Evolutionary conservation across 73 alveolate species (phyloP), one percentile per base, ranked within the genome.

Genomic region (Paramecium pentaurelia): DNA sequence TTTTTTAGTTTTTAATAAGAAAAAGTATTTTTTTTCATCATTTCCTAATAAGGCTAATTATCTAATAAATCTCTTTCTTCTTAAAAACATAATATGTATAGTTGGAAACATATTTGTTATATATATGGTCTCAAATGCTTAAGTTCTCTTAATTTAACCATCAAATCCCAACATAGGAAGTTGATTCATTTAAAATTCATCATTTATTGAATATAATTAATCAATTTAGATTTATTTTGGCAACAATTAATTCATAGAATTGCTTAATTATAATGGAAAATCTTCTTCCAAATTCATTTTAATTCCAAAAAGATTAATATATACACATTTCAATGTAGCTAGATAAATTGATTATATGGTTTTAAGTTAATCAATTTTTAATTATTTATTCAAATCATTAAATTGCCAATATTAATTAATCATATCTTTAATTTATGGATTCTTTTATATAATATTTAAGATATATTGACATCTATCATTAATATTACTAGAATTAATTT

Each of bases 31-130:
- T 30, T 80, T 80, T 3, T 80, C 91, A 80, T 80, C 58, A 11
- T n/a, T 27, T 11, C 91, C 91, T 28, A 80, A 80, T 7, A 80
- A 40, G 14, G 77, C 44, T 27, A 80, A 22, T 49, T 32, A 27
- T 80, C 91, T 45, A 0, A 80, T 47, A 18, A 80, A 80, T 80
- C 58, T 20, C 8, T 80, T 80, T 22, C 91, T 40, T n/a, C 73
- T 80, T 20, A 12, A 32, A 12, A 80, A 80, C 42, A 38, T 20
- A 27, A 32, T 4, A 11, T 80, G 44, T 1, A 80, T 80, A 2
- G 91, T 80, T 22, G 91, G 91, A 64, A 80, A 80, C 71, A 80
- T 80, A 16, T 30, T 47, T 2, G 34, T 25, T 9, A 80, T 20
- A 12, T 40, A 25, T 28, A 80, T 64, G 0, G 68, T 75, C 3